Base-by-base conservation (phyloP, 2,329 filamentous ascomycete genomes). In the Fonsecaea pedrosoi region DNA sequence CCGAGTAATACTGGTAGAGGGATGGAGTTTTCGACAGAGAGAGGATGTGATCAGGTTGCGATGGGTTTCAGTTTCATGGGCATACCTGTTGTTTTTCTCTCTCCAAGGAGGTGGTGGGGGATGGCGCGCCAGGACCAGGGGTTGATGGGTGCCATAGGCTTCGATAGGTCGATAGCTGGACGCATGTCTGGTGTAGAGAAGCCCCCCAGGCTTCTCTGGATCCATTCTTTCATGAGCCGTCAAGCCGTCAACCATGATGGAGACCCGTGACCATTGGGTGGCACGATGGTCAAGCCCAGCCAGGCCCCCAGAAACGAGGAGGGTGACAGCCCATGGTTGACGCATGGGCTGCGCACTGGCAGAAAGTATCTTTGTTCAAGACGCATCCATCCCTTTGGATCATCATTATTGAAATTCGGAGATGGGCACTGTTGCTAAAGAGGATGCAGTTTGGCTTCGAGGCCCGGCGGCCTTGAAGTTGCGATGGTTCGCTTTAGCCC, bases 341-440 rank as follows among this genome's bases (percentile, higher is more conserved):
- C 13, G 37, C 37, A 40, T 40, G 37, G 37, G 9, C 10, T 40
- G 37, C 37, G 37, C 15, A 10, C 40, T n/a, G 40, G 15, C 40
- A 42, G 40, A 42, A n/a, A n/a, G 40, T n/a, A 5, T 42, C 18
- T 25, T 50, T 25, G 45, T 25, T 9, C 45, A 12, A 25, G 45
- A 50, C 45, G 8, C 45, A 50, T 21, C 45, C 45, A 48, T 54
- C 45, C 32, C 38, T 54, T 32, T 54, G 59, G 59, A 61, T 54
- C 45, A n/a, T 37, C 59, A 32, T 61, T 25, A 25, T 3, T 48
- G 59, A 54, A 48, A 54, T 53, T 48, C 35, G 34, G 37, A 54
- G 48, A 42, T 55, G 60, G 30, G 25, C 53, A 42, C 38, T 1
- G 13, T 13, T 8, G 15, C 50, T 62, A 62, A 55, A 6, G 12